Evolutionary conservation across 1,284 basidiomycete species (phyloP).

Genomic region (Fomitopsis palustris): DNA sequence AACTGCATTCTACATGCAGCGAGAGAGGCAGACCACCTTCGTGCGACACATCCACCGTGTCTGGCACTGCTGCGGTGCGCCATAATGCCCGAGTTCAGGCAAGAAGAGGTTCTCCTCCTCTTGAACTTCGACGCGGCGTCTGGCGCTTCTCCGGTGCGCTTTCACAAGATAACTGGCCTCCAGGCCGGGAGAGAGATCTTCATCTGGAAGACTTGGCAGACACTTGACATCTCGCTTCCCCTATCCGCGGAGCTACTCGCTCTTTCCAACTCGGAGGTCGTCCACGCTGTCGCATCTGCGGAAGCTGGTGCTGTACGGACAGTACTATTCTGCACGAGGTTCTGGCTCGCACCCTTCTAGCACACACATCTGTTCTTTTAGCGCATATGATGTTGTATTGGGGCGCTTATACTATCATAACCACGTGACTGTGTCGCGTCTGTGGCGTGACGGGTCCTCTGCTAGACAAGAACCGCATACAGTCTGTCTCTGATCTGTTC

Average conservation of each 20-base stretch:
- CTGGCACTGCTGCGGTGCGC: constrained; percentile 17
- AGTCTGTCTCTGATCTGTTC: background rate
- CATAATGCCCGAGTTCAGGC: constrained; percentile 7
- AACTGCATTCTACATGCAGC: constrained; percentile 14
- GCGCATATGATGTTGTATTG: too few relatives aligned
- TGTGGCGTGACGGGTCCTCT: background rate
- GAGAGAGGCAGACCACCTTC: constrained; percentile 14
- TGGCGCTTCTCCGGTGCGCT: constrained; percentile 1
- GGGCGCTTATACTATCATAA: too few relatives aligned
- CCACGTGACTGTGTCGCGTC: background rate
- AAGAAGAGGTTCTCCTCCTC: constrained; percentile 10
- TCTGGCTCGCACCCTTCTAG: background rate
- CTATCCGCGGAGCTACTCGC: background rate
- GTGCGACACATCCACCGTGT: constrained; percentile 17
- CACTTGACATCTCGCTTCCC: background rate
- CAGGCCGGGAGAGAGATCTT: constrained; percentile 17
- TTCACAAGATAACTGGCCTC: constrained; percentile 17
- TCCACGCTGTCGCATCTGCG: background rate
- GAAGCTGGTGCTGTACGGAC: background rate
- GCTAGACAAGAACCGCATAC: background rate
- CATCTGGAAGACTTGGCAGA: constrained; percentile 22
- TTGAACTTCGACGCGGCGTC: constrained; percentile 19
- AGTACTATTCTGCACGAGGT: background rate
- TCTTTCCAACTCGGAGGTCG: background rate
- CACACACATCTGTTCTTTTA: background rate